Evolutionary conservation across 306 rosid genomes (phyloP).

Genomic region (peach (Prunus persica)): Prunus_persica_NCBIv2 NC_034015.1:16536501-16537000

Average conservation of each 20-base stretch:
- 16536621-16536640: background rate
- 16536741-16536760: background rate
- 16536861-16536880: background rate
- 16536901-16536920: slow-evolving; percentile 8
- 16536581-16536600: slow-evolving; percentile 80
- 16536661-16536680: background rate
- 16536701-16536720: background rate
- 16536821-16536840: background rate
- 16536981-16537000: slow-evolving; percentile 74
- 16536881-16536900: background rate
- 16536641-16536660: background rate
- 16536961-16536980: slow-evolving; percentile 90
- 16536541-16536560: slow-evolving; percentile 77
- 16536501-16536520: slow-evolving; percentile 32
- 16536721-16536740: background rate
- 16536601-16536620: slow-evolving; percentile 25
- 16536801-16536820: background rate
- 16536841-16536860: background rate
- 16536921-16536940: slow-evolving; percentile 96
- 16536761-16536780: background rate
- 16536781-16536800: background rate
- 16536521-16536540: slow-evolving; percentile 75
- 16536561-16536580: slow-evolving; percentile 87
- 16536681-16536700: background rate
- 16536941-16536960: slow-evolving; percentile 74